These are phyloP conservation scores for Chloranthus sessilifolius DNA, from an alignment of 164 flowering plant genomes.

Conservation along the genomic window DNA sequence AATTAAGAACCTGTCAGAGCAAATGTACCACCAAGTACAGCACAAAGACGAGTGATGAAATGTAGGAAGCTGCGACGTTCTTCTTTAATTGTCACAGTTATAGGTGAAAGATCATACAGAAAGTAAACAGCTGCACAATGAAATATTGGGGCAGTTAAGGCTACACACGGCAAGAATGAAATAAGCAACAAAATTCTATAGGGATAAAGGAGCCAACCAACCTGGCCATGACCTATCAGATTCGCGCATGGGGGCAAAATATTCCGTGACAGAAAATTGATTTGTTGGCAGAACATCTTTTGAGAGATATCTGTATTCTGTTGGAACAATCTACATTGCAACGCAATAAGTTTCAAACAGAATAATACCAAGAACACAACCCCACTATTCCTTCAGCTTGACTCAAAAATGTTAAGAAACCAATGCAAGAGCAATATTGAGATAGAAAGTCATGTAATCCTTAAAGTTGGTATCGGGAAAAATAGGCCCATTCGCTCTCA, in stretches of 20 bases:
- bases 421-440: no score
- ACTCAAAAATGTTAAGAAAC: no score
- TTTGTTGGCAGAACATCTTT: slow-evolving; percentile 91
- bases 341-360: slow-evolving; percentile 1
- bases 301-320: slow-evolving; percentile 80
- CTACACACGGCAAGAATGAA: background rate
- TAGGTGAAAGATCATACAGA: slow-evolving; percentile 95
- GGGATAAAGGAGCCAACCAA: slow-evolving; percentile 20
- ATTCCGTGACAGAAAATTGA: slow-evolving; percentile 96
- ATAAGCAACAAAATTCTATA: background rate
- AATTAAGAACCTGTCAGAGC: slow-evolving; percentile 75
- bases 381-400: no score
- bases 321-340: slow-evolving; percentile 76
- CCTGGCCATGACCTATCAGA: slow-evolving; percentile 93
- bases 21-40: slow-evolving; percentile 97
- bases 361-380: no score
- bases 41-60: slow-evolving; percentile 95
- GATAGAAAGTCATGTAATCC: no score
- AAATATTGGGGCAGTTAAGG: background rate
- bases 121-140: slow-evolving; percentile 87
- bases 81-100: slow-evolving; percentile 95
- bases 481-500: no score
- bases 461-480: no score
- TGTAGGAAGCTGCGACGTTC: slow-evolving; percentile 94
- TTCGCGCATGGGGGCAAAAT: slow-evolving; percentile 69